Percentiles rank a stretch among this genome's conserved stretches.
These are phyloP conservation scores for Ascochyta clinopodiicola DNA, from an alignment of 2,329 filamentous ascomycete genomes.

Conservation along the genomic window DNA sequence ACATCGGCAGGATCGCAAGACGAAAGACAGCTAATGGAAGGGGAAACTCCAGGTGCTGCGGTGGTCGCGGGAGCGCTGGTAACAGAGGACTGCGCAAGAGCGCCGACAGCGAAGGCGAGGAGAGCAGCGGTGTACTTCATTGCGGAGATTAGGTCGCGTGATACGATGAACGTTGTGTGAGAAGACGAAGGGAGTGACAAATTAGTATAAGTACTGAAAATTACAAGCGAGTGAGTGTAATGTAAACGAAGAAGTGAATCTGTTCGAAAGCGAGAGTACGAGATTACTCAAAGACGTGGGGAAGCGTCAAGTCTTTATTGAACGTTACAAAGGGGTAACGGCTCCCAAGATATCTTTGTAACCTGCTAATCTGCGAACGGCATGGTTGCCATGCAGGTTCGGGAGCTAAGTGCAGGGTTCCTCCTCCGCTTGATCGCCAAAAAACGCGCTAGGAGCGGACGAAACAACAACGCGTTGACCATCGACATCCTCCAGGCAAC, in stretches of 20 bases:
- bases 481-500: slow-evolving; percentile 14
- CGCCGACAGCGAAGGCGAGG: slow-evolving; percentile 55
- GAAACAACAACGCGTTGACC: slow-evolving; percentile 30
- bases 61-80: slow-evolving; percentile 46
- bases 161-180: not conserved
- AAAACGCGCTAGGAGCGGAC: slow-evolving; percentile 28
- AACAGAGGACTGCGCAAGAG: slow-evolving; percentile 51
- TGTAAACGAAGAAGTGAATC: slow-evolving; percentile 8
- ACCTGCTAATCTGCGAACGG: not conserved
- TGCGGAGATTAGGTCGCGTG: slow-evolving; percentile 26
- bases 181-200: not conserved
- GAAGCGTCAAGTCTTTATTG: slow-evolving; percentile 10
- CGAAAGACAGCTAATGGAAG: slow-evolving; percentile 42
- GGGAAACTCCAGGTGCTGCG: slow-evolving; percentile 28
- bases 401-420: slow-evolving; percentile 23
- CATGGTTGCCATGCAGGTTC: slow-evolving; percentile 14
- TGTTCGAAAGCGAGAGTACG: slow-evolving; percentile 16
- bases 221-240: slow-evolving; percentile 17
- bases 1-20: slow-evolving; percentile 54
- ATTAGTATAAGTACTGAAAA: slow-evolving; percentile 7
- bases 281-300: slow-evolving; percentile 6
- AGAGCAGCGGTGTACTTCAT: slow-evolving; percentile 55
- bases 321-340: slow-evolving; percentile 12
- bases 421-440: slow-evolving; percentile 25
- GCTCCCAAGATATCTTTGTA: slow-evolving; percentile 6